phyloP scores from a whole-genome alignment of 2,329 filamentous ascomycete species.

The Saccharata proteae region DNA sequence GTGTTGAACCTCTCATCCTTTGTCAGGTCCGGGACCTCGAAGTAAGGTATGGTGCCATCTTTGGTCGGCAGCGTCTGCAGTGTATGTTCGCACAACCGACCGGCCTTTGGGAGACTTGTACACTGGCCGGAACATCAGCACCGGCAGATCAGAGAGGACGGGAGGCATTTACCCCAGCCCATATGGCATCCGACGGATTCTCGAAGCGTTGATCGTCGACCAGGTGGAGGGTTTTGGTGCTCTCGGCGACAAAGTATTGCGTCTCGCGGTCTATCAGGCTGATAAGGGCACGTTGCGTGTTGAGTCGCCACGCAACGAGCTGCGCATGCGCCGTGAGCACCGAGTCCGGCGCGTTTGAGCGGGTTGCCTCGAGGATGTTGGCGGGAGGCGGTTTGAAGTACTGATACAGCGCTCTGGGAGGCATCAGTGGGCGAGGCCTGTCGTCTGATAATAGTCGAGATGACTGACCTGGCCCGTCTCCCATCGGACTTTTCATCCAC shows the following conservation, averaged over 20 bases:
- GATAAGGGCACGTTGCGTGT: constrained; percentile 24
- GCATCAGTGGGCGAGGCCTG: too few relatives aligned
- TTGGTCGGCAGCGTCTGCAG: constrained; percentile 12
- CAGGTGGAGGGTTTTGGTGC: constrained; percentile 30
- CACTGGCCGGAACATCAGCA: constrained; percentile 11
- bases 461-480: too few relatives aligned
- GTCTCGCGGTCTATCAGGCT: constrained; percentile 36
- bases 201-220: constrained; percentile 22
- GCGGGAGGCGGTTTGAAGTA: constrained; percentile 13
- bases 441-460: too few relatives aligned
- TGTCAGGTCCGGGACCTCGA: constrained; percentile 22
- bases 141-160: background rate
- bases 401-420: constrained; percentile 20
- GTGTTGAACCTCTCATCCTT: constrained; percentile 21
- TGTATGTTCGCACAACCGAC: constrained; percentile 23
- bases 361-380: constrained; percentile 2
- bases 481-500: constrained; percentile 8
- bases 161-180: constrained; percentile 19
- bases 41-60: constrained; percentile 26
- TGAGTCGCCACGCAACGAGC: constrained; percentile 24
- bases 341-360: constrained; percentile 14
- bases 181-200: constrained; percentile 17
- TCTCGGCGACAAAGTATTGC: constrained; percentile 41
- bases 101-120: constrained; percentile 20
- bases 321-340: constrained; percentile 24